Base-by-base conservation (phyloP, 192 early-diverging fungal species). In the Coemansia sp. region DNA sequence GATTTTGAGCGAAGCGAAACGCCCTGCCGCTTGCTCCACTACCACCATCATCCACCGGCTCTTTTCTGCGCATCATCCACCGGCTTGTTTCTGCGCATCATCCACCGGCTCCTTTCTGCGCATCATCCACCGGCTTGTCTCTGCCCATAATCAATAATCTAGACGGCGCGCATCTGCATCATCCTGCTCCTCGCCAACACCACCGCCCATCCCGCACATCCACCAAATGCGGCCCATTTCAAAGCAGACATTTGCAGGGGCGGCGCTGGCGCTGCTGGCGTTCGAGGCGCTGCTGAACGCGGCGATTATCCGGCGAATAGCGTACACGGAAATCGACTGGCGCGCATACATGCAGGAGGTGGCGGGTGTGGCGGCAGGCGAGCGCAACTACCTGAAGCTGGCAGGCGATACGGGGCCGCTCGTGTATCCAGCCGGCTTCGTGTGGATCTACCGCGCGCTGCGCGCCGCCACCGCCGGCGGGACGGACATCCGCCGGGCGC, bases 321-420 rank as follows among this genome's bases (percentile, higher is more conserved):
- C 68, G 46, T 81, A 98, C 74, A 97, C 96, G 4, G 94, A 99
- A 73, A 99, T 99, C 66, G 97, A 99, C 83, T 99, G 94, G 94
- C 83, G 72, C 18, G 89, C 97, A 12, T 99, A 99, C 66, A 96
- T 99, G 95, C 92, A 98, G 73, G 86, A 99, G 81, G 91, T 97
- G 0, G 73, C 67, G 7, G 88, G 87, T 24, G 94, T 93, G 68
- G 63, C 93, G 0, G 58, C 11, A 6, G 97, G 97, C 7, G 93
- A 99, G 70, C 87, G 89, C 14, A 88, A 96, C 71, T 99, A 99
- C 60, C 34, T 65, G 18, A 87, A 89, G 30, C 72, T 99, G 35
- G 63, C 77, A 18, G 97, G 97, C 23, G 92, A 93, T 52, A 99
- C 97, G 5, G 97, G 97, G 4, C 97, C 95, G 5, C 73, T 97